A percentile compares a stretch with the other conserved stretches of the same genome.
Conservation (phyloP, 345 rosid genomes). For the Citrus australasica region DNA sequence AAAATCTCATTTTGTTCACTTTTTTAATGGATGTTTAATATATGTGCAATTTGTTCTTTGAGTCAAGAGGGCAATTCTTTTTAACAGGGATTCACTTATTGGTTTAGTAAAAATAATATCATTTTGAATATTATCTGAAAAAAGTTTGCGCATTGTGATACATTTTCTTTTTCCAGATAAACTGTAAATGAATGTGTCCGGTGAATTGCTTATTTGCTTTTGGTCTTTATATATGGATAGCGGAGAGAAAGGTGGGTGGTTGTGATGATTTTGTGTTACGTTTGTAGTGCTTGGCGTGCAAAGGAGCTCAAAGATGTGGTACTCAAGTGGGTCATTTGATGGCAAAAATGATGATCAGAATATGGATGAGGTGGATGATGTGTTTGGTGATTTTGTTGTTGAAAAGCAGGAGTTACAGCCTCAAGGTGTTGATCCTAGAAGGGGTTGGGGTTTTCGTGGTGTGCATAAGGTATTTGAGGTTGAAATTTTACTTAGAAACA, state of each 20-base stretch:
- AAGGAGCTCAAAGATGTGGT: conserved; percentile 35
- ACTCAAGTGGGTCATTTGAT: conserved; percentile 24
- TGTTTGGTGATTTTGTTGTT: conserved; percentile 33
- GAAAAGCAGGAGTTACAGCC: conserved; percentile 54
- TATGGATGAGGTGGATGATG: conserved; percentile 28
- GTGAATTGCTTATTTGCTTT: background rate
- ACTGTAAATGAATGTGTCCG: no score
- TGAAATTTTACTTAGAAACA: background rate
- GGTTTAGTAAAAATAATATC: background rate
- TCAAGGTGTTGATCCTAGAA: conserved; percentile 88
- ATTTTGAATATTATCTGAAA: background rate
- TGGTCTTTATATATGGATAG: background rate
- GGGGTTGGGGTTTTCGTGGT: conserved; percentile 93
- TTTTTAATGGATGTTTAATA: background rate
- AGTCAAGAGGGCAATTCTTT: background rate
- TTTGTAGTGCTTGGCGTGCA: conserved; percentile 27
- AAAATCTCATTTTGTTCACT: background rate
- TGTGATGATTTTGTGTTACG: conserved; percentile 11
- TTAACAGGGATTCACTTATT: background rate
- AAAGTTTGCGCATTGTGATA: background rate
- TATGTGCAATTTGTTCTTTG: background rate
- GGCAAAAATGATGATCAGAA: conserved; percentile 24
- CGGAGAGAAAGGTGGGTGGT: background rate
- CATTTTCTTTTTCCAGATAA: background rate
- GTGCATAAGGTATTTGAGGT: conserved; percentile 68